Conservation (phyloP, 2,329 filamentous ascomycete genomes). For the Dothistroma pini region DNA sequence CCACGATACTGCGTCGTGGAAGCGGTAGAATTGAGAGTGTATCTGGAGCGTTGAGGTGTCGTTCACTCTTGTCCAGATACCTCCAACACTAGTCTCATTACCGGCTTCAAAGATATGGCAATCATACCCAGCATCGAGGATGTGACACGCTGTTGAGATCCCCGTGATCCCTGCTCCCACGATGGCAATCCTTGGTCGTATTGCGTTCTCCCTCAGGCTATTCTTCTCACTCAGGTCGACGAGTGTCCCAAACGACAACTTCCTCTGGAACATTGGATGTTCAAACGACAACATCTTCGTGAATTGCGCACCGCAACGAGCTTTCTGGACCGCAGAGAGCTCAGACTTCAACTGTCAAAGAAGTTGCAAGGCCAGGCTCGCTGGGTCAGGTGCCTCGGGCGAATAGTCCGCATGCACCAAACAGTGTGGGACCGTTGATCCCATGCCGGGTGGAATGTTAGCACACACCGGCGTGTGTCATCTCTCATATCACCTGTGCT, state of each 20-base stretch:
- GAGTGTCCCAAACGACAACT: constrained; percentile 15
- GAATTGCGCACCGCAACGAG: not conserved
- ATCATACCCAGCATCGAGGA: constrained; percentile 79
- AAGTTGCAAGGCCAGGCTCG: not conserved
- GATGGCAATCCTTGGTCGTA: constrained; percentile 54
- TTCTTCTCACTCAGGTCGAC: constrained; percentile 15
- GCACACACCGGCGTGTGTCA: not conserved
- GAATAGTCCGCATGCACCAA: not conserved
- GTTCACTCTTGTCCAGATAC: constrained; percentile 48
- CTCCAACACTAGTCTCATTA: constrained; percentile 53
- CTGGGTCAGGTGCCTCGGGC: not conserved
- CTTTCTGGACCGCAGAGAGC: not conserved
- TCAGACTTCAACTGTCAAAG: not conserved
- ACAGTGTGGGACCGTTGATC: constrained; percentile 6
- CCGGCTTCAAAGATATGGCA: constrained; percentile 75
- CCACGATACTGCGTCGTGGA: constrained; percentile 76
- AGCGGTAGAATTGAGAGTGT: constrained; percentile 81
- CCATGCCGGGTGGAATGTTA: constrained; percentile 1
- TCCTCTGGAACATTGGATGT: constrained; percentile 4
- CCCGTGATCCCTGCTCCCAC: constrained; percentile 59
- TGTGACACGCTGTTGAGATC: constrained; percentile 69
- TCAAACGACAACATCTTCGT: constrained; percentile 13
- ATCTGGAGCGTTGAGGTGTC: constrained; percentile 79
- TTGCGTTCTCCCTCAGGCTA: constrained; percentile 3
- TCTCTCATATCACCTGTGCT: not conserved